Evolutionary conservation across 371 early-diverging fungal species (phyloP).

Genomic region (Rhizopus stolonifer): DNA sequence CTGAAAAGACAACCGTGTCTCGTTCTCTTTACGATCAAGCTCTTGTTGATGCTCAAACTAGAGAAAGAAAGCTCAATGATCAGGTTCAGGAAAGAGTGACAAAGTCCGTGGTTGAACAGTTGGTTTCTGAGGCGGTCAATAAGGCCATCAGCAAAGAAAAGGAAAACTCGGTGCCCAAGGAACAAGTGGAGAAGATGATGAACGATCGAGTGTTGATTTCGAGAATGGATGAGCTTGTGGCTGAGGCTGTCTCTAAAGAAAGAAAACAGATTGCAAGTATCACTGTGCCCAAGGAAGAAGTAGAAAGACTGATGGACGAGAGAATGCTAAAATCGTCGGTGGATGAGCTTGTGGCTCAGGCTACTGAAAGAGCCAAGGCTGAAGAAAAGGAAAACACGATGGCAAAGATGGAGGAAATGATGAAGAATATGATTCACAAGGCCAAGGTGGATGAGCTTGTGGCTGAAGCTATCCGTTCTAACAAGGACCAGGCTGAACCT

Average conservation of each 20-base stretch:
- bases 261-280: background rate
- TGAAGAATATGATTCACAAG: slow-evolving; percentile 9
- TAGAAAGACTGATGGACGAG: background rate
- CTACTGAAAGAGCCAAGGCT: background rate
- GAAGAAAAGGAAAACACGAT: background rate
- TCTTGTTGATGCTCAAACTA: background rate
- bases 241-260: too few relatives aligned
- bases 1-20: background rate
- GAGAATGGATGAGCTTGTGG: too few relatives aligned
- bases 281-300: slow-evolving; percentile 16
- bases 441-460: slow-evolving; percentile 1
- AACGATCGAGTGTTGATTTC: slow-evolving; percentile 6
- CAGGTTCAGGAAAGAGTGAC: background rate
- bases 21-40: too few relatives aligned
- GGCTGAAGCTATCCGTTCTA: background rate
- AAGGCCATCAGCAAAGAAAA: too few relatives aligned
- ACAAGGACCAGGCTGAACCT: background rate
- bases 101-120: too few relatives aligned
- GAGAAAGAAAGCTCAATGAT: too few relatives aligned
- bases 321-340: slow-evolving; percentile 14
- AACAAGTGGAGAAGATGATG: slow-evolving; percentile 6
- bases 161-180: slow-evolving; percentile 10
- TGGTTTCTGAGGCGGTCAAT: too few relatives aligned
- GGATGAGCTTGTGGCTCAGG: slow-evolving; percentile 9
- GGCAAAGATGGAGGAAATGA: slow-evolving; percentile 1